A percentile compares a stretch with the other conserved stretches of the same genome.
Conservation (phyloP, 345 rosid genomes). For the Syzygium aqueum region DNA sequence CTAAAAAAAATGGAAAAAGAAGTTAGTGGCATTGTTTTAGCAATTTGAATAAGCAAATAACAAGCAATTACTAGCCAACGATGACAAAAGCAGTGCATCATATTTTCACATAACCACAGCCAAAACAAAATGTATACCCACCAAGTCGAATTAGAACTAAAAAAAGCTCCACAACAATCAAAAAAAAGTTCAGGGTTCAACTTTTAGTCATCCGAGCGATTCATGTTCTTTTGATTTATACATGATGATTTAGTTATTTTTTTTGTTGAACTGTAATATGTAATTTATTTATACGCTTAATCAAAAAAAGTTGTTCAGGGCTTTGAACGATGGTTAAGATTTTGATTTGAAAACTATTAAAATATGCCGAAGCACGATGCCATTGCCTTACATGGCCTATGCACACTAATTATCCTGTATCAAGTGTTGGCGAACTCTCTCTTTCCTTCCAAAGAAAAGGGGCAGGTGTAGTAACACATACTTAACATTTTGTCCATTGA, state of each 20-base stretch:
- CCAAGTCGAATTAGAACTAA: neutral
- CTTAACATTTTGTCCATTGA: neutral
- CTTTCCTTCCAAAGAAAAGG: neutral
- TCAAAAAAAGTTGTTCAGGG: neutral
- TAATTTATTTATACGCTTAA: too few relatives aligned
- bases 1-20: neutral
- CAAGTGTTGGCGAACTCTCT: neutral
- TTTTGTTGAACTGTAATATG: neutral
- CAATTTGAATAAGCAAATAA: neutral
- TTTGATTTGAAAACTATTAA: too few relatives aligned
- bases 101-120: neutral
- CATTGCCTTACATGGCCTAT: neutral
- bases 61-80: neutral
- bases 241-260: neutral
- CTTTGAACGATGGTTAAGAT: neutral
- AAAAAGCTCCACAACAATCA: too few relatives aligned
- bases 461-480: neutral
- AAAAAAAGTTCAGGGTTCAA: too few relatives aligned
- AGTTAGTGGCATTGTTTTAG: neutral
- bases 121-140: neutral
- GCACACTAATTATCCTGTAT: neutral
- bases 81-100: neutral
- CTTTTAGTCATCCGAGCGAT: too few relatives aligned
- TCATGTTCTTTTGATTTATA: neutral
- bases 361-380: fast-evolving